Evolutionary conservation across 257 asterid species (phyloP), one percentile per base, ranked within the genome.

Genomic region (Nicotiana attenuata): DNA sequence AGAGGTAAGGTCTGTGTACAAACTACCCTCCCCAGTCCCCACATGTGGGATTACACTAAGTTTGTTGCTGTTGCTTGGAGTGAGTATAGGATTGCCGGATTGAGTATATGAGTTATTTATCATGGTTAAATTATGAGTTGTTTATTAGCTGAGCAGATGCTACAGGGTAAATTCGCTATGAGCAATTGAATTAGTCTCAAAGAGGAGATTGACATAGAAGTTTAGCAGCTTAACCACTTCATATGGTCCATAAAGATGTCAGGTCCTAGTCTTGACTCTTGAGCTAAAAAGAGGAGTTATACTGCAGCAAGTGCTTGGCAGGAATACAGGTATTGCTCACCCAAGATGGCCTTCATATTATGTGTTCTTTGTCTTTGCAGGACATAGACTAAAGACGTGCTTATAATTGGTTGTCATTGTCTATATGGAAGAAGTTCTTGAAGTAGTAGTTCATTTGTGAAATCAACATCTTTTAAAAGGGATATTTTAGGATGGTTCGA

Each of bases 181-280:
- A 38, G 56, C 77, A 38, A n/a, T 47, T 9, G 15, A 9, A 47
- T 47, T 47, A 9, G 55, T 10, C 4, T 47, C 55, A 13, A 47
- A 47, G 55, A 10, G 55, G 77, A 5, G 57, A 38, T 68, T 68
- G 31, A 31, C 31, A 17, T 10, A 10, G 20, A 55, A 38, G 56
- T 68, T 11, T n/a, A 68, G 57, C 77, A 68, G 56, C 56, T n/a
- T 68, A 68, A 68, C 13, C 31, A 38, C 77, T 68, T 68, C 77
- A 19, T n/a, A 41, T 14, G 50, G 19, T 68, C 20, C 31, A 3
- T 38, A n/a, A 20, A n/a, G 28, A 10, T 38, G 56, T 38, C 17
- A 11, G 77, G 16, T 68, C 77, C 29, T 68, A 68, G 55, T 68
- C 55, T 35, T 68, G 55, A 68, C 29, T 68, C 77, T 35, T 68